phyloP scores from a whole-genome alignment of 2,329 filamentous ascomycete genomes.

The Leptographium radiaticola region DNA sequence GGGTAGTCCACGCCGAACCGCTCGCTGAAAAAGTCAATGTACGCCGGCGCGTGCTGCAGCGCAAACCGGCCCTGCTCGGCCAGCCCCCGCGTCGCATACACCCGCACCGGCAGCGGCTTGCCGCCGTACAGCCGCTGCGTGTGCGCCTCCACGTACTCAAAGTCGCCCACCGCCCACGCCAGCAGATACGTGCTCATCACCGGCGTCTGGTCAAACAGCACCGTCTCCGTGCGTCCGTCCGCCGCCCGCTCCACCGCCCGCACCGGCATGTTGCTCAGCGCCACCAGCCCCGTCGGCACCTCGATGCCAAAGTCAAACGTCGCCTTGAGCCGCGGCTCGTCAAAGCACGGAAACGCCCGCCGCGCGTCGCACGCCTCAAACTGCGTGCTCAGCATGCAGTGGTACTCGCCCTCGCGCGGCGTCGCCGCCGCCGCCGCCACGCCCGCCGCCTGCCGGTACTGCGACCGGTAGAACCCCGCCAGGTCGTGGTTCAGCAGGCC shows the following conservation, averaged over 20 bases:
- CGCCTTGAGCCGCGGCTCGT: conserved; percentile 93
- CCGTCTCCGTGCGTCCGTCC: conserved; percentile 40
- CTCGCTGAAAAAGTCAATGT: conserved; percentile 94
- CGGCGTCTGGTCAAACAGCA: conserved; percentile 73
- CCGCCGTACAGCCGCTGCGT: conserved; percentile 76
- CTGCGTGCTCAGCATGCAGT: conserved; percentile 84
- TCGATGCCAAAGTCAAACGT: conserved; percentile 92
- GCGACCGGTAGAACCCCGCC: conserved; percentile 79
- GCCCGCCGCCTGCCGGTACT: conserved; percentile 59
- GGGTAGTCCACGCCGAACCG: conserved; percentile 90
- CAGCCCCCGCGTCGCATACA: conserved; percentile 91
- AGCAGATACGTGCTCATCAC: conserved; percentile 87
- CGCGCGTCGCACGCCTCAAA: conserved; percentile 95
- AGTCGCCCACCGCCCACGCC: conserved; percentile 92
- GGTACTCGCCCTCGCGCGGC: conserved; percentile 54
- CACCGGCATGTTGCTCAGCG: conserved; percentile 90
- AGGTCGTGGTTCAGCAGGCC: conserved; percentile 84
- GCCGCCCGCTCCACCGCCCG: conserved; percentile 46
- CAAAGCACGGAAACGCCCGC: conserved; percentile 92
- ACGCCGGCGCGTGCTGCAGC: conserved; percentile 78
- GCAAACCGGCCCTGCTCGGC: conserved; percentile 87
- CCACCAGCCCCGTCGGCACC: conserved; percentile 75
- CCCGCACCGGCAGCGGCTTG: conserved; percentile 69
- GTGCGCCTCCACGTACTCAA: conserved; percentile 88
- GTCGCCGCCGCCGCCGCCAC: conserved; percentile 58